Evolutionary conservation across 176 grass and related monocot genomes (phyloP).

Genomic region (Alopecurus myosuroides): DNA sequence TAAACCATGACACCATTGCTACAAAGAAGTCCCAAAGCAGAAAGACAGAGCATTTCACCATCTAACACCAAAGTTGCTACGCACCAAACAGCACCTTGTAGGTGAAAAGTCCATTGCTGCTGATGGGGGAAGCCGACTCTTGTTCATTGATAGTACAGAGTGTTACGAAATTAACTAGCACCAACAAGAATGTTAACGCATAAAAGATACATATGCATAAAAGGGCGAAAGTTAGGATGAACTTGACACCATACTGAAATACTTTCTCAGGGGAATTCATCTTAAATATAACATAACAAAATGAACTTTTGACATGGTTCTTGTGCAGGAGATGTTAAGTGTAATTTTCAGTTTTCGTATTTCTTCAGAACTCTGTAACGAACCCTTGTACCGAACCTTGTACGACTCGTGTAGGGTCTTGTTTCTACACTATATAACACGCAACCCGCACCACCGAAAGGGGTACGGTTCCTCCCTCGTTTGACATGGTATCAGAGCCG

Average conservation of each 20-base stretch:
- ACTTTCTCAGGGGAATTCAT: not conserved
- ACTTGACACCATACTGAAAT: slow-evolving; percentile 10
- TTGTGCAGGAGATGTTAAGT: slow-evolving; percentile 20
- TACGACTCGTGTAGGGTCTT: too few species aligned
- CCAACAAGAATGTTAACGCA: slow-evolving; percentile 29
- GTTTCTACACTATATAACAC: too few species aligned
- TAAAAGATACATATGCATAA: slow-evolving; percentile 19
- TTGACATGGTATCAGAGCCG: too few species aligned
- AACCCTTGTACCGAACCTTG: too few species aligned
- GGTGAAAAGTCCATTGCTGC: slow-evolving; percentile 31
- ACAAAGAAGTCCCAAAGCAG: slow-evolving; percentile 26
- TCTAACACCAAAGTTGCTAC: slow-evolving; percentile 30
- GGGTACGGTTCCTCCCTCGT: too few species aligned
- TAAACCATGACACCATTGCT: not conserved
- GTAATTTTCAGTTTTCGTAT: too few species aligned
- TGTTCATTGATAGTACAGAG: slow-evolving; percentile 27
- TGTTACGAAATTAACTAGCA: slow-evolving; percentile 30
- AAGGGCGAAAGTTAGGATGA: not conserved
- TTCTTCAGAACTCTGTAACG: too few species aligned
- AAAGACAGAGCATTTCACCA: slow-evolving; percentile 33
- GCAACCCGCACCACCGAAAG: too few species aligned
- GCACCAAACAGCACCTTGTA: slow-evolving; percentile 37
- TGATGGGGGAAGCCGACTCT: slow-evolving; percentile 24
- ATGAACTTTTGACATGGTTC: slow-evolving; percentile 18
- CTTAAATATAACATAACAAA: not conserved